A percentile compares a stretch with the other conserved stretches of the same genome.
Conservation (phyloP, 2,329 filamentous ascomycete genomes). For the Neurospora crassa region DNA sequence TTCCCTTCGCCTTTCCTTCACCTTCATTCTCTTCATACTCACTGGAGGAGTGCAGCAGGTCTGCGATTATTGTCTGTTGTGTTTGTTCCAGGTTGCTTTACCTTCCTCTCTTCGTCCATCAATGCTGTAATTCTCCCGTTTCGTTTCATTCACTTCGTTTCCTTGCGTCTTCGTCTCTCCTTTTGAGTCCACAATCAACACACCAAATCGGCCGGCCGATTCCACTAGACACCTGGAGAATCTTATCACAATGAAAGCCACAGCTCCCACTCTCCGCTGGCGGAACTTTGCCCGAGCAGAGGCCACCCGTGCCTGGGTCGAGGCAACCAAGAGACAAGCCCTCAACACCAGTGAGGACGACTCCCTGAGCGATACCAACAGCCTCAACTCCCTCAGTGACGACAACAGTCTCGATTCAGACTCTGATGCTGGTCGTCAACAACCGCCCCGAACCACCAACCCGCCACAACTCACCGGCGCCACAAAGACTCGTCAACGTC, state of each 20-base stretch:
- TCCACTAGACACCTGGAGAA: neutral
- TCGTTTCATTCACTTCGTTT: neutral
- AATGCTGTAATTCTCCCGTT: neutral
- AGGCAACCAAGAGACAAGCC: constrained; percentile 3
- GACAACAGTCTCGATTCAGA: neutral
- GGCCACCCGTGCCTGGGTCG: constrained; percentile 3
- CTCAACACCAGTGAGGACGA: constrained; percentile 3
- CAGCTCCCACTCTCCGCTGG: constrained; percentile 10
- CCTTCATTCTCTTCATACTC: neutral
- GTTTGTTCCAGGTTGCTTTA: neutral
- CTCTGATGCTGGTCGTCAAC: neutral
- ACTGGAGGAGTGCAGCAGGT: constrained; percentile 11
- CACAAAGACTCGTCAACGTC: neutral
- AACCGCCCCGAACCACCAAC: neutral
- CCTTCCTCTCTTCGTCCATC: neutral
- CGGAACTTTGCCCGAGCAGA: constrained; percentile 13
- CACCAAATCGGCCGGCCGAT: neutral
- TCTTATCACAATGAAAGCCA: constrained; percentile 8
- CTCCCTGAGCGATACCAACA: constrained; percentile 2
- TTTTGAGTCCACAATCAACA: constrained; percentile 4
- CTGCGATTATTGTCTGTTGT: constrained; percentile 9
- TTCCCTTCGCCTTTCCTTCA: neutral
- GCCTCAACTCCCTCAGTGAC: constrained; percentile 1
- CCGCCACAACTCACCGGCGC: neutral
- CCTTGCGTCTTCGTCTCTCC: neutral